phyloP scores from a whole-genome alignment of 208 protist species.

The Acanthamoeba rhysodes region DNA sequence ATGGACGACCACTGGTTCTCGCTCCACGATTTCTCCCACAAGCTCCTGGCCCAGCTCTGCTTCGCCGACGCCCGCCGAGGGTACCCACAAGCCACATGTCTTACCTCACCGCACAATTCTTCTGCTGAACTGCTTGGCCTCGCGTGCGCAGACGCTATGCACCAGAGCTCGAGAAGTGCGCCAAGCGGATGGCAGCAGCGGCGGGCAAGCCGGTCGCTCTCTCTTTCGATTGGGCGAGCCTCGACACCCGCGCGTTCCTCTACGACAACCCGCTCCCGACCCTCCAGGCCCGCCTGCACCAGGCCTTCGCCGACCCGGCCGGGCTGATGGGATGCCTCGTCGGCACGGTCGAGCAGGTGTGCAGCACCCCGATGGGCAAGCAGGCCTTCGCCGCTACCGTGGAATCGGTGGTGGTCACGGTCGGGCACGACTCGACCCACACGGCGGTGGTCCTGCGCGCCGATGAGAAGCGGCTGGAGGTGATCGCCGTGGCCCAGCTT shows the following conservation, averaged over 20 bases:
- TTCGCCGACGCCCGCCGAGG: background rate
- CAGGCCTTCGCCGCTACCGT: background rate
- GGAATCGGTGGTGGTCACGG: background rate
- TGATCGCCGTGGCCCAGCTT: background rate
- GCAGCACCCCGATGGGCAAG: constrained; percentile 33
- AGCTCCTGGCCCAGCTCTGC: background rate
- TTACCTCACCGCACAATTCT: background rate
- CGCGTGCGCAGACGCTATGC: background rate
- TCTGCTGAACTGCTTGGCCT: too few species aligned
- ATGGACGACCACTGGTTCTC: background rate
- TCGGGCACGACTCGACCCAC: background rate
- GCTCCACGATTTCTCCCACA: background rate
- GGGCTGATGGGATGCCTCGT: background rate
- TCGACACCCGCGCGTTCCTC: background rate
- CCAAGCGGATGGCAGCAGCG: background rate
- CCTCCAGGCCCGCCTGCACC: background rate
- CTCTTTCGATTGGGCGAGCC: background rate
- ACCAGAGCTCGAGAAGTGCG: background rate
- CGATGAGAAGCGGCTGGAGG: background rate
- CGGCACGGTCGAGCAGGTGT: background rate
- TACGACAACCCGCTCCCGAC: background rate
- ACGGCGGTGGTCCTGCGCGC: background rate
- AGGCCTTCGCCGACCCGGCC: background rate
- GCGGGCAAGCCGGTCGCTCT: background rate
- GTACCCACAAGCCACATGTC: background rate